Percentiles rank a stretch among this genome's conserved stretches.
phyloP scores from a whole-genome alignment of 768 basidiomycete species.

The Chiua virens region DNA sequence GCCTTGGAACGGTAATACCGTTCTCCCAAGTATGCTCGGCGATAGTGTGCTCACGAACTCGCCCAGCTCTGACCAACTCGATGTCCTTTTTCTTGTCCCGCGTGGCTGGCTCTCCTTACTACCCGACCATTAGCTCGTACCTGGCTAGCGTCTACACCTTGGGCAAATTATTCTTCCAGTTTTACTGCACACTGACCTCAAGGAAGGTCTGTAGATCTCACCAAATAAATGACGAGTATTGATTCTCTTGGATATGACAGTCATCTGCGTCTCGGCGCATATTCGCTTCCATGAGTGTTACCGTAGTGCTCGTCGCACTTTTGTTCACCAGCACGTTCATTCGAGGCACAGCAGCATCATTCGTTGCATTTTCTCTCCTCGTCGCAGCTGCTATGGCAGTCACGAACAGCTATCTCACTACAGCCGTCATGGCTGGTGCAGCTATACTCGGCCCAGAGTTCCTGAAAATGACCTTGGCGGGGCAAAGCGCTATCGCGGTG shows the following conservation, averaged over 20 bases:
- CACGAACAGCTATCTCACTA: slow-evolving; percentile 72
- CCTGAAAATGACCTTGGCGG: slow-evolving; percentile 73
- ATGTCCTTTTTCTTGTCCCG: slow-evolving; percentile 76
- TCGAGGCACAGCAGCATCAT: slow-evolving; percentile 47
- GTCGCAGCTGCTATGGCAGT: slow-evolving; percentile 61
- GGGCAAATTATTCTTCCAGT: slow-evolving; percentile 66
- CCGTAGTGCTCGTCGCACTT: slow-evolving; percentile 54
- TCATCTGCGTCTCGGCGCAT: slow-evolving; percentile 56
- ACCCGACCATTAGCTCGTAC: slow-evolving; percentile 60
- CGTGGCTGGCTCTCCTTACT: slow-evolving; percentile 55
- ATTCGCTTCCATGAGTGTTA: slow-evolving; percentile 46
- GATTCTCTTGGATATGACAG: slow-evolving; percentile 35
- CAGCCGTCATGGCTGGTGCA: slow-evolving; percentile 71
- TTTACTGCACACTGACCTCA: slow-evolving; percentile 66
- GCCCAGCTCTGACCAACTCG: slow-evolving; percentile 75
- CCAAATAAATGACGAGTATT: background rate
- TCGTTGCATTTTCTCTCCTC: slow-evolving; percentile 65
- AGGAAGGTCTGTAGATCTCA: slow-evolving; percentile 49
- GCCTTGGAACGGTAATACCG: slow-evolving; percentile 80
- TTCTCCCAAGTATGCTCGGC: background rate
- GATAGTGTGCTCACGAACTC: background rate
- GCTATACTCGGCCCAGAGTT: slow-evolving; percentile 72
- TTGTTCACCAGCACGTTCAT: slow-evolving; percentile 67
- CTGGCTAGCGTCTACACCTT: slow-evolving; percentile 60
- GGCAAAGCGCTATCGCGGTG: slow-evolving; percentile 81